Percentiles rank a stretch among this genome's conserved stretches.
phyloP scores from a whole-genome alignment of 352 stramenopile species.

The Saprolegnia diclina region DNA sequence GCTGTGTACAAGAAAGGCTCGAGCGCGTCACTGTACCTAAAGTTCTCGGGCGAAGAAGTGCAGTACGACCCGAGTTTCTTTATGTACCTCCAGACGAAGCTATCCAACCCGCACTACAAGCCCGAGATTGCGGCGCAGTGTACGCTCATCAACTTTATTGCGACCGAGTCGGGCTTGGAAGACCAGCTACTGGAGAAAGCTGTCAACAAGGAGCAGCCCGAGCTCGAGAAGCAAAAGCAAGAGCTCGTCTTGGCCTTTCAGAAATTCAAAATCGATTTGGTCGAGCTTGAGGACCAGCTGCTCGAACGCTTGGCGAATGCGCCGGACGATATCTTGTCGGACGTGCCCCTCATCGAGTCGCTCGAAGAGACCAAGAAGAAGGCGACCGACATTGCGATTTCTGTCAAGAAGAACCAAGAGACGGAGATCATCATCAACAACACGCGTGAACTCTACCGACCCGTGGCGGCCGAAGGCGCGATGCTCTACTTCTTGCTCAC shows the following conservation, averaged over 20 bases:
- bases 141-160: slow-evolving; percentile 98
- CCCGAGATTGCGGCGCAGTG: slow-evolving; percentile 95
- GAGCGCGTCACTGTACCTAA: slow-evolving; percentile 83
- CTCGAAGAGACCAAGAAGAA: slow-evolving; percentile 96
- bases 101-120: slow-evolving; percentile 97
- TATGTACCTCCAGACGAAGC: slow-evolving; percentile 96
- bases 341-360: slow-evolving; percentile 94
- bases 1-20: slow-evolving; percentile 96
- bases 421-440: slow-evolving; percentile 94
- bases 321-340: slow-evolving; percentile 94
- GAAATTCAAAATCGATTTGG: slow-evolving; percentile 95
- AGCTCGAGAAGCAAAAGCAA: slow-evolving; percentile 93
- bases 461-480: slow-evolving; percentile 90
- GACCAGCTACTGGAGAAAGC: slow-evolving; percentile 95
- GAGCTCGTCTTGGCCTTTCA: slow-evolving; percentile 89
- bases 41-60: slow-evolving; percentile 93
- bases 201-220: slow-evolving; percentile 92
- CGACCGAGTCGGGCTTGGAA: slow-evolving; percentile 93
- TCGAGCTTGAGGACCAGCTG: slow-evolving; percentile 95
- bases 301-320: slow-evolving; percentile 94
- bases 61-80: slow-evolving; percentile 96
- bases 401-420: slow-evolving; percentile 92
- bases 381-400: slow-evolving; percentile 92
- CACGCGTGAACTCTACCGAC: slow-evolving; percentile 91
- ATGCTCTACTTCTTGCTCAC: slow-evolving; percentile 98